A percentile compares a stretch with the other conserved stretches of the same genome.
These are phyloP conservation scores for Coffea canephora DNA, from an alignment of 257 asterid genomes.

Conservation along the genomic window DNA sequence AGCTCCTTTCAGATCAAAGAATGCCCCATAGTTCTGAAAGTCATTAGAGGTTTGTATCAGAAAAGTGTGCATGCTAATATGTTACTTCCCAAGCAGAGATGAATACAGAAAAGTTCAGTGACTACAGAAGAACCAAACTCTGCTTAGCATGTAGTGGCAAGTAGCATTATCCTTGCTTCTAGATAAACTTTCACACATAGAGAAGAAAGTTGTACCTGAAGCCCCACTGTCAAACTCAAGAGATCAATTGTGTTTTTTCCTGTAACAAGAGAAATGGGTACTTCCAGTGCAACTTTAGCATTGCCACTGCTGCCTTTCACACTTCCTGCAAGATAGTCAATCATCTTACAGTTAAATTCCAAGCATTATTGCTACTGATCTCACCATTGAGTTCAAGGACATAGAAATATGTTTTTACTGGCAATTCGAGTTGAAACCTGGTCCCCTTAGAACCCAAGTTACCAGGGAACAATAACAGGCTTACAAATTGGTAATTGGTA, in stretches of 20 bases:
- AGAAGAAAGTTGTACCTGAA: conserved; percentile 49
- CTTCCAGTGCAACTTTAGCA: conserved; percentile 46
- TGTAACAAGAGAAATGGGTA: conserved; percentile 52
- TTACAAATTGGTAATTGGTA: not conserved
- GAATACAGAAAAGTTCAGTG: not conserved
- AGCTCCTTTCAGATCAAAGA: conserved; percentile 54
- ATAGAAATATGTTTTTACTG: not conserved
- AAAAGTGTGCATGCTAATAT: not conserved
- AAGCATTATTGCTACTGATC: not conserved
- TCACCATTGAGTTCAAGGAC: not conserved
- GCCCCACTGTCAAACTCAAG: conserved; percentile 78
- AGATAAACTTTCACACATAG: no score
- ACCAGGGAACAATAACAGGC: not conserved
- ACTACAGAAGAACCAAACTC: no score
- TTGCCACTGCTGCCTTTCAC: conserved; percentile 49
- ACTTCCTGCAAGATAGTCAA: conserved; percentile 49
- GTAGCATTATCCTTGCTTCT: no score
- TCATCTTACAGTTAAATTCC: not conserved
- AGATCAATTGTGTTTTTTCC: conserved; percentile 68
- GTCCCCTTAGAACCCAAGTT: not conserved
- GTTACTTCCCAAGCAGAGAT: not conserved
- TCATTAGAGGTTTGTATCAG: conserved; percentile 17
- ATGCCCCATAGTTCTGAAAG: conserved; percentile 71
- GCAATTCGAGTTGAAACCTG: not conserved
- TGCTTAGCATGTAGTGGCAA: no score